These are phyloP conservation scores for Talaromyces sp. DNA, from an alignment of 2,329 filamentous ascomycete species.

Conservation along the genomic window DNA sequence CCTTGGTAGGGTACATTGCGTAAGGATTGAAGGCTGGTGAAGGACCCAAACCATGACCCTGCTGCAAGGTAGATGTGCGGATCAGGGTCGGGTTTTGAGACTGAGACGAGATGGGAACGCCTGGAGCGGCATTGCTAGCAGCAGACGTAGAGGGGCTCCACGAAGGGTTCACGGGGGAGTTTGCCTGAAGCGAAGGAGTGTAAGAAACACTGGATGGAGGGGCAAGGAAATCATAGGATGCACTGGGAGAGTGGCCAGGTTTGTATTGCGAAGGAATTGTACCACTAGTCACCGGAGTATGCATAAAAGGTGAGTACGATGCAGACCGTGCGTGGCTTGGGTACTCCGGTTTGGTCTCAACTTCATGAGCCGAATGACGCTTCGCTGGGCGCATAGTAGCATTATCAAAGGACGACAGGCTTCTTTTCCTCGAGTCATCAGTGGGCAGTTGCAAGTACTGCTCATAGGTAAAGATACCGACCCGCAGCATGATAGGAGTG, in stretches of 20 bases:
- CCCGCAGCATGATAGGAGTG: slow-evolving; percentile 46
- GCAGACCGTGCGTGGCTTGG: slow-evolving; percentile 49
- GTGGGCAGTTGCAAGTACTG: slow-evolving; percentile 38
- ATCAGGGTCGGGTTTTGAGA: slow-evolving; percentile 56
- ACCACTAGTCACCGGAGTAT: slow-evolving; percentile 41
- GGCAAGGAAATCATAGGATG: slow-evolving; percentile 38
- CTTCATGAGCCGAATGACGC: slow-evolving; percentile 42
- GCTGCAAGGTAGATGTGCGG: slow-evolving; percentile 61
- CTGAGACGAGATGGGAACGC: slow-evolving; percentile 38
- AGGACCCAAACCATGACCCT: slow-evolving; percentile 44
- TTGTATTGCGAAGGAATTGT: slow-evolving; percentile 33
- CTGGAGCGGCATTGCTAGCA: slow-evolving; percentile 30
- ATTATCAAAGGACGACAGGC: slow-evolving; percentile 48
- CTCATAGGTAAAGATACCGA: slow-evolving; percentile 59
- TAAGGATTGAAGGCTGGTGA: slow-evolving; percentile 67
- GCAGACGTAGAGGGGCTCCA: slow-evolving; percentile 47
- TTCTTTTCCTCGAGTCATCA: slow-evolving; percentile 50
- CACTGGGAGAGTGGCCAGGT: slow-evolving; percentile 34
- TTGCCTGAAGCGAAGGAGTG: slow-evolving; percentile 41
- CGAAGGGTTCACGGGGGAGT: slow-evolving; percentile 42
- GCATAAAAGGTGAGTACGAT: slow-evolving; percentile 47
- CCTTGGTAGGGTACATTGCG: slow-evolving; percentile 76
- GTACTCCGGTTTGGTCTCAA: slow-evolving; percentile 44
- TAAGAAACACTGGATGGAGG: slow-evolving; percentile 35
- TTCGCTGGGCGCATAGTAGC: slow-evolving; percentile 44